Evolutionary conservation across 768 basidiomycete species (phyloP).

Genomic region (Suillus subalutaceus): DNA sequence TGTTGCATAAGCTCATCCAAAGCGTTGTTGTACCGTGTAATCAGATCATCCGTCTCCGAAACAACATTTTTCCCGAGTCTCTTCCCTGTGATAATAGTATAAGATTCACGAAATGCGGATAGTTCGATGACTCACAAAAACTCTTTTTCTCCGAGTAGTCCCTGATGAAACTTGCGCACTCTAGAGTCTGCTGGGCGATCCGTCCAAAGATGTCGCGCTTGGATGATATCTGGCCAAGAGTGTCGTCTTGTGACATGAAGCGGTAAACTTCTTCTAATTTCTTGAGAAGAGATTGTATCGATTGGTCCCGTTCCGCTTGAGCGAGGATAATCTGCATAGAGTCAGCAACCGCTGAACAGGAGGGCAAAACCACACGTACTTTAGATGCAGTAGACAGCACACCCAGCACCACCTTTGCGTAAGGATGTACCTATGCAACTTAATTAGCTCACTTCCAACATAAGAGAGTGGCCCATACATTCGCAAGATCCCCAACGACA

Average conservation of each 20-base stretch:
- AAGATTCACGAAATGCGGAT: neutral
- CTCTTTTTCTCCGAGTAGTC: conserved; percentile 28
- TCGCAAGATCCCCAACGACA: neutral
- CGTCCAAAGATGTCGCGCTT: neutral
- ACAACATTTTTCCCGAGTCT: conserved; percentile 3
- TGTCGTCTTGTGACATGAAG: conserved; percentile 1
- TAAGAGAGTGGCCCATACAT: neutral
- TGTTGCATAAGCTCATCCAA: conserved; percentile 5
- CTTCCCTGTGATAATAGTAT: neutral
- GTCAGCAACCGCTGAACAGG: no score
- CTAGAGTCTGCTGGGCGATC: conserved; percentile 24
- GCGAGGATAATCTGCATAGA: conserved; percentile 6
- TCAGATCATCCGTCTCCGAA: neutral
- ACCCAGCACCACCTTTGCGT: conserved; percentile 9
- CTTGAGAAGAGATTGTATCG: neutral
- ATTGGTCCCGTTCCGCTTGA: conserved; percentile 9
- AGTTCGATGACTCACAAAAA: conserved; percentile 14
- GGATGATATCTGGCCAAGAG: neutral
- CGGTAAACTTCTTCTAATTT: neutral
- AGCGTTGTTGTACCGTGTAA: neutral
- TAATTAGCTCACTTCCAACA: neutral
- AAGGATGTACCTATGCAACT: conserved; percentile 9
- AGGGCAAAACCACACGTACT: neutral
- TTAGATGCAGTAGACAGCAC: conserved; percentile 4
- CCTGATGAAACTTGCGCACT: conserved; percentile 32